A percentile compares a stretch with the other conserved stretches of the same genome.
Conservation (phyloP, 331 rosid species). For the Spiraea crenata region DNA sequence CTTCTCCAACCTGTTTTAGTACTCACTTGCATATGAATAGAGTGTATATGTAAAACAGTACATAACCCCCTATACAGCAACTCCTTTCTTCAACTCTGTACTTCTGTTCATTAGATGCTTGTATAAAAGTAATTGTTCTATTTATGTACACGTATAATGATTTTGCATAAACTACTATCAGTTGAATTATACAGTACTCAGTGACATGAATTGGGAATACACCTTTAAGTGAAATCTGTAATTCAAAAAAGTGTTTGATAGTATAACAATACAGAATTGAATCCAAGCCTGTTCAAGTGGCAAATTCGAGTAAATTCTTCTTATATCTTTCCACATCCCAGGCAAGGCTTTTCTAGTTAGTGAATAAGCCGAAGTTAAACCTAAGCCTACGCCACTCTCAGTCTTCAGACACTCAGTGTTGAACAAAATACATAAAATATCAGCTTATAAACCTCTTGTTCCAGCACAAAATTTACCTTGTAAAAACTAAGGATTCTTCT, state of each 20-base stretch:
- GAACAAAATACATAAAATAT: not conserved
- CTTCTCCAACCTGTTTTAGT: too few species aligned
- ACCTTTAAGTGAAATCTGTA: not conserved
- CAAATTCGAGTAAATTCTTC: not conserved
- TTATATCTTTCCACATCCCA: not conserved
- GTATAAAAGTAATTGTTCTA: too few species aligned
- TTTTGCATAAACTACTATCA: too few species aligned
- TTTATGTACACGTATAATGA: too few species aligned
- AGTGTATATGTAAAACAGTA: too few species aligned
- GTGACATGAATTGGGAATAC: too few species aligned
- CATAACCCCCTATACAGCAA: too few species aligned
- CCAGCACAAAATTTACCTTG: slow-evolving; percentile 3
- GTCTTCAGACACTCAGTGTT: not conserved
- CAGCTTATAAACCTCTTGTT: not conserved
- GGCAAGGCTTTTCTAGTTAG: not conserved
- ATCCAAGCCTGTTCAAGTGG: not conserved
- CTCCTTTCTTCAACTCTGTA: too few species aligned
- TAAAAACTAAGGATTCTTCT: slow-evolving; percentile 8
- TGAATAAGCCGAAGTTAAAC: not conserved
- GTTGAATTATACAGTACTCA: too few species aligned
- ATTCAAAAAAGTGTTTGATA: not conserved
- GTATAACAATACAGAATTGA: not conserved
- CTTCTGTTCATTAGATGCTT: too few species aligned
- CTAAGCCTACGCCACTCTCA: not conserved
- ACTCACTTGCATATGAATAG: too few species aligned